Base-by-base conservation (phyloP, 2,329 filamentous ascomycete genomes). In the Ustulina deusta region DNA sequence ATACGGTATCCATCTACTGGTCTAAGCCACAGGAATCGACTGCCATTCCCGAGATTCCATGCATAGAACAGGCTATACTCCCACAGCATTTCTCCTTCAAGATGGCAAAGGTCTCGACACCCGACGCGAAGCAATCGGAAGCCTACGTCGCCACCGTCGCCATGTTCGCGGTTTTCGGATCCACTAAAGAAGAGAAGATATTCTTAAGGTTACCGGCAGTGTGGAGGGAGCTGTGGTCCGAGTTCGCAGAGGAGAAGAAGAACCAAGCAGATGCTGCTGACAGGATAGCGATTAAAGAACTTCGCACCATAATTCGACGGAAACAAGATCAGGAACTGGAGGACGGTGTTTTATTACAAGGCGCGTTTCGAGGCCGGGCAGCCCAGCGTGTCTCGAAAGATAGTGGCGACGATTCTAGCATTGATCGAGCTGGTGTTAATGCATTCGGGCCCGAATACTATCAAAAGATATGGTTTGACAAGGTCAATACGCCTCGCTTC, bases 181-280 rank as follows among this genome's bases (percentile, higher is more conserved):
- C 90, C 17, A 81, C 88, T 0, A 96, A 93, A 73, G 95, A 98
- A 75, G 93, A 97, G 70, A 98, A 97, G 78, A 88, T 93, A 2
- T 91, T 91, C 66, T 78, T 97, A 69, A 88, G 92, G 58, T 83
- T 99, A 17, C 93, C 94, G 3, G 84, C 90, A 0, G 85, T 88
- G 1, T 99, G 93, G 92, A 90, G 93, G 77, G 92, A 97, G 71
- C 82, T 97, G 1, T 97, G 94, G 90, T 85, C 87, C 10, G 94
- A 98, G 76, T 87, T 97, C 66, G 84, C 89, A 0, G 88, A 90
- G 58, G 81, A 85, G 22, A 92, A 90, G 74, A 95, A 93, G 78
- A 87, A 86, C 49, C 85, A 91, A 60, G 81, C 88, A 4, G 92
- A 97, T 76, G 83, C 89, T 27, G 81, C 84, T 36, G 94, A 97